These are phyloP conservation scores for Kingdonia uniflora DNA, from an alignment of 164 flowering plant species.

Conservation along the genomic window DNA sequence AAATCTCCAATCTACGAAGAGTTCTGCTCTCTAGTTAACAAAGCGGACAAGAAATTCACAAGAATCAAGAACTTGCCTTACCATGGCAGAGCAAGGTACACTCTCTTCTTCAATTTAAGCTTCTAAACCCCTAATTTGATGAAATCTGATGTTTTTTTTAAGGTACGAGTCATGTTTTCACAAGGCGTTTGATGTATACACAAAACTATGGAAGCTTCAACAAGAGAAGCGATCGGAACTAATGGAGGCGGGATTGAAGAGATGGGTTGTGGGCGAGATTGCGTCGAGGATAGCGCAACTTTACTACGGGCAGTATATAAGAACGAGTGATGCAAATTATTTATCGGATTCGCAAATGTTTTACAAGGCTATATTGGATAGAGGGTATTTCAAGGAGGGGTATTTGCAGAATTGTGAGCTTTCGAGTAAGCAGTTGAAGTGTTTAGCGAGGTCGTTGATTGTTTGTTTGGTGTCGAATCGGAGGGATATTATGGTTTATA, in stretches of 20 bases:
- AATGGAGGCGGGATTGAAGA: conserved; percentile 77
- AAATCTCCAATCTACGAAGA: conserved; percentile 60
- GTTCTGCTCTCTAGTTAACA: conserved; percentile 71
- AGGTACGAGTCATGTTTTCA: conserved; percentile 74
- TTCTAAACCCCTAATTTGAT: not conserved
- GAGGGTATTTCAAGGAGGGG: conserved; percentile 87
- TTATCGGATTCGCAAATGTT: conserved; percentile 71
- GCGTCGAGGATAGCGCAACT: conserved; percentile 93
- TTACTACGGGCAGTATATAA: conserved; percentile 75
- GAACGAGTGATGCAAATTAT: conserved; percentile 72
- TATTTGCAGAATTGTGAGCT: conserved; percentile 44
- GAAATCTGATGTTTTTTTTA: conserved; percentile 10
- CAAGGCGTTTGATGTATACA: conserved; percentile 83
- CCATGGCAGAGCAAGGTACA: conserved; percentile 58
- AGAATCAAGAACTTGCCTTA: conserved; percentile 73
- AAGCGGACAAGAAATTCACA: conserved; percentile 92
- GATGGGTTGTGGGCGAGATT: conserved; percentile 97
- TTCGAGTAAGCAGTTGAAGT: conserved; percentile 78
- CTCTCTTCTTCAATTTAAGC: not conserved
- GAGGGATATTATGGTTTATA: conserved; percentile 64
- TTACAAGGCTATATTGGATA: conserved; percentile 70
- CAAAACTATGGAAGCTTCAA: conserved; percentile 88
- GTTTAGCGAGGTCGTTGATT: conserved; percentile 68
- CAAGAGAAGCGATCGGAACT: conserved; percentile 83
- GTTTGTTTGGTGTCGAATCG: conserved; percentile 71